Conservation (phyloP, 306 rosid species). For the Cyclanthera cordifolia region DNA sequence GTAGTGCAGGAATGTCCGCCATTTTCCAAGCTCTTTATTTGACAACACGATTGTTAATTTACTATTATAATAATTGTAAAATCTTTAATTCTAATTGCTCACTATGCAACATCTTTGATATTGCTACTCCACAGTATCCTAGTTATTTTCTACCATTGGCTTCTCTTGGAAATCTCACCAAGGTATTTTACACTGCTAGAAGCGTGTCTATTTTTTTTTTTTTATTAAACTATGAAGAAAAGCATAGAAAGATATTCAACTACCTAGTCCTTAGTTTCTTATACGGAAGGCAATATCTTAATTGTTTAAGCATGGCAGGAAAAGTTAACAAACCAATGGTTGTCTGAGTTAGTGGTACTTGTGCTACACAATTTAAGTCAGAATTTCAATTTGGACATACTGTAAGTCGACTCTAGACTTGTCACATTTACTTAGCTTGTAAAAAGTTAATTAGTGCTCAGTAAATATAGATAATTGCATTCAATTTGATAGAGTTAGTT, state of each 20-base stretch:
- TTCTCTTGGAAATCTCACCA: constrained; percentile 82
- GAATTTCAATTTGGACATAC: too few relatives aligned
- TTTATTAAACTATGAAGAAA: neutral
- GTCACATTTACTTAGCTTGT: too few relatives aligned
- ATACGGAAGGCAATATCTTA: neutral
- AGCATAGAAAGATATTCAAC: neutral
- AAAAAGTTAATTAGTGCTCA: too few relatives aligned
- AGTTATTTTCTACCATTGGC: constrained; percentile 80
- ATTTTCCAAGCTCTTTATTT: constrained; percentile 20
- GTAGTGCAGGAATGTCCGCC: constrained; percentile 95
- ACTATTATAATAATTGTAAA: constrained; percentile 13
- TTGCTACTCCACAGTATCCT: constrained; percentile 73
- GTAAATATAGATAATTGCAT: too few relatives aligned
- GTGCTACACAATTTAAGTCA: too few relatives aligned
- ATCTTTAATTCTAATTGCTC: constrained; percentile 11
- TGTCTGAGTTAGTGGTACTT: too few relatives aligned
- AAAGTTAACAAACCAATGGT: too few relatives aligned
- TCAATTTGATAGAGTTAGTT: too few relatives aligned
- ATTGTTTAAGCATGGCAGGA: neutral
- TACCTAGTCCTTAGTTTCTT: neutral
- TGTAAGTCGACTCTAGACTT: too few relatives aligned
- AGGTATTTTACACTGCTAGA: constrained; percentile 33
- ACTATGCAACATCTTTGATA: constrained; percentile 81
- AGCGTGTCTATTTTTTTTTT: neutral
- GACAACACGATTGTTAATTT: constrained; percentile 12